Conservation (phyloP, 805 yeast species). For the Barnettozyma californica region DNA sequence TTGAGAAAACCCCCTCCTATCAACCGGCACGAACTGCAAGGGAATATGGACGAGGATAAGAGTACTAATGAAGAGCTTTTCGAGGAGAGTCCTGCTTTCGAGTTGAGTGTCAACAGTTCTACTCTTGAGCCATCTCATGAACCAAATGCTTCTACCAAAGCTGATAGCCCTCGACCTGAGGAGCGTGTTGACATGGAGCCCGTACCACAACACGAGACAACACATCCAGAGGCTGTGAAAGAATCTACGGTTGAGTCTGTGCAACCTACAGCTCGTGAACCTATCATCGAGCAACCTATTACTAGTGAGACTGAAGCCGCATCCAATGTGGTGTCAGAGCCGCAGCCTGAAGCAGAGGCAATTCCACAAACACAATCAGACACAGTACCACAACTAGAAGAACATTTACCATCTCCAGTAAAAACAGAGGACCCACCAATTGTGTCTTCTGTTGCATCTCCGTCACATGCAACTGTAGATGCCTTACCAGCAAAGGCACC, state of each 20-base stretch:
- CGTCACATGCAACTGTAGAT: not conserved
- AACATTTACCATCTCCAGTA: no score
- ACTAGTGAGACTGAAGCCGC: not conserved
- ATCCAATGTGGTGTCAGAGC: not conserved
- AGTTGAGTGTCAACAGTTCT: not conserved
- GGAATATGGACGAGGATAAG: not conserved
- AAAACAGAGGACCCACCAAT: not conserved
- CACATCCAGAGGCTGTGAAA: not conserved
- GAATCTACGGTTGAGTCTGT: not conserved
- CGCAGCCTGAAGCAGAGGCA: not conserved
- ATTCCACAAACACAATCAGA: no score
- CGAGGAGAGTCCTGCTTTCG: not conserved
- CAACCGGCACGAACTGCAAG: not conserved
- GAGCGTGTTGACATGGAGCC: not conserved
- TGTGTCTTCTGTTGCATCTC: not conserved
- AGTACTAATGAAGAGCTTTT: not conserved
- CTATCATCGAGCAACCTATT: not conserved
- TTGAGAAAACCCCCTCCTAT: not conserved
- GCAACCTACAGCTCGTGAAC: not conserved
- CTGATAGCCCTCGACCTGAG: not conserved
- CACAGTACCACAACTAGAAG: not conserved
- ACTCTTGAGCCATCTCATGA: not conserved
- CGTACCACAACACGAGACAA: not conserved
- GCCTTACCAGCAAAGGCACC: slow-evolving; percentile 12
- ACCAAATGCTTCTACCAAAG: not conserved